A percentile compares a stretch with the other conserved stretches of the same genome.
These are phyloP conservation scores for Homolaphlyctis polyrhiza DNA, from an alignment of 371 early-diverging fungal species.

Conservation along the genomic window DNA sequence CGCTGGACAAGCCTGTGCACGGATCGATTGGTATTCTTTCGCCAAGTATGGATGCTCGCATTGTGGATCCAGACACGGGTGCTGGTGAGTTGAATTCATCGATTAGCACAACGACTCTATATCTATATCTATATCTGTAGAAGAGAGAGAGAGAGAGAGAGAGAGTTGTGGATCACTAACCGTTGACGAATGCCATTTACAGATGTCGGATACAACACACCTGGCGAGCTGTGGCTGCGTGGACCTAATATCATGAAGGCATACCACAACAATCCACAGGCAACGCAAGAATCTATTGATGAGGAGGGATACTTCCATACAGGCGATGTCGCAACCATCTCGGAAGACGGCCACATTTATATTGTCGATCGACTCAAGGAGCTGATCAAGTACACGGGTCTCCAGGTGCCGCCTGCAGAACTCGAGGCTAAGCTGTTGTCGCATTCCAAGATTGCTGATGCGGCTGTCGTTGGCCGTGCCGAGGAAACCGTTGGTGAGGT, in stretches of 20 bases:
- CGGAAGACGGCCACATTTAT: conserved; percentile 51
- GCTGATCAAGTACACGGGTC: conserved; percentile 56
- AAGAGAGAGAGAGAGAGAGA: too few relatives aligned
- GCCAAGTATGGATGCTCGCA: conserved; percentile 62
- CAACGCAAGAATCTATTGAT: conserved; percentile 63
- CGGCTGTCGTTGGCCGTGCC: conserved; percentile 42
- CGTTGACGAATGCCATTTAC: too few relatives aligned
- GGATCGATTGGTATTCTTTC: conserved; percentile 68
- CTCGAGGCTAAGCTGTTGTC: conserved; percentile 73
- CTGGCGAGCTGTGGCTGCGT: conserved; percentile 87
- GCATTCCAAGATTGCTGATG: conserved; percentile 66
- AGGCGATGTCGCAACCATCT: conserved; percentile 66
- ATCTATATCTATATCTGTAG: too few relatives aligned
- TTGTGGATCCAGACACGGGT: conserved; percentile 53
- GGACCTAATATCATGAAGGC: conserved; percentile 71
- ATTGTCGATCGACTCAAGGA: conserved; percentile 46
- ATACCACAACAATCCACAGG: conserved; percentile 72
- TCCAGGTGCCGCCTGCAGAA: conserved; percentile 79
- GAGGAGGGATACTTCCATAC: conserved; percentile 59
- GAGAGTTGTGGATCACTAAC: not conserved
- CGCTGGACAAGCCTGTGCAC: conserved; percentile 15
- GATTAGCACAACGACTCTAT: too few relatives aligned
- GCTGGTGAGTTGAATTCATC: not conserved
- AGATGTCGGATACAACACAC: conserved; percentile 21
- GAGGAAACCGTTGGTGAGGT: conserved; percentile 65